Conservation (phyloP, 306 rosid species). For the Rosa rugosa region DNA sequence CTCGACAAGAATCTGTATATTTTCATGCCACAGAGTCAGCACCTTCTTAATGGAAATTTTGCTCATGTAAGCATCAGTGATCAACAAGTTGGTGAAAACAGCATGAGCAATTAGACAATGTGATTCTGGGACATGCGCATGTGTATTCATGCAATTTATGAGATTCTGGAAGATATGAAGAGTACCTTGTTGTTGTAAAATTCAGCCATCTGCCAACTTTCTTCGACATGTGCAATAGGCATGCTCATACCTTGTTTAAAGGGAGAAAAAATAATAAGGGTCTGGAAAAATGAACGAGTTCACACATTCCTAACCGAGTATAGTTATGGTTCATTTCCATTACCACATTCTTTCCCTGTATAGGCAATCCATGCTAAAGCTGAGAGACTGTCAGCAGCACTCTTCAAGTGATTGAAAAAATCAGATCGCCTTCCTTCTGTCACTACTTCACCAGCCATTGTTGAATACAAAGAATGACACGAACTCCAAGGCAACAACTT, state of each 20-base stretch:
- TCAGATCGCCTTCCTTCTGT: slow-evolving; percentile 88
- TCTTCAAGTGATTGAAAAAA: slow-evolving; percentile 84
- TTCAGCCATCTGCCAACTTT: slow-evolving; percentile 99
- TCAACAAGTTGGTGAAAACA: background rate
- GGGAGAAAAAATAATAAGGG: slow-evolving; percentile 25
- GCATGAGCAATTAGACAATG: background rate
- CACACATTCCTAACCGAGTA: slow-evolving; percentile 15
- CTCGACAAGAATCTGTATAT: slow-evolving; percentile 80
- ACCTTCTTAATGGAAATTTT: slow-evolving; percentile 1
- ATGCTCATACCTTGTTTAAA: slow-evolving; percentile 83
- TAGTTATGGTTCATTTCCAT: slow-evolving; percentile 29
- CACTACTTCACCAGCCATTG: slow-evolving; percentile 17
- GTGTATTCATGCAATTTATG: slow-evolving; percentile 13
- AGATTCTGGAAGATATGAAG: slow-evolving; percentile 21
- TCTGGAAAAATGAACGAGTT: slow-evolving; percentile 3
- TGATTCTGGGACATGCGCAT: background rate
- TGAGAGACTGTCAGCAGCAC: slow-evolving; percentile 90
- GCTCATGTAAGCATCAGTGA: background rate
- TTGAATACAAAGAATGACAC: too few relatives aligned
- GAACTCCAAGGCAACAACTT: too few relatives aligned
- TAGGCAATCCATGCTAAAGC: slow-evolving; percentile 96
- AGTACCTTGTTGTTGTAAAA: slow-evolving; percentile 96
- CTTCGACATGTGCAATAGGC: slow-evolving; percentile 99
- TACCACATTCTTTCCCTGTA: slow-evolving; percentile 87
- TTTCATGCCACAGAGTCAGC: slow-evolving; percentile 25